Percentiles rank a stretch among this genome's conserved stretches.
Conservation (phyloP, 768 basidiomycete species). For the Calocybe indica region DNA sequence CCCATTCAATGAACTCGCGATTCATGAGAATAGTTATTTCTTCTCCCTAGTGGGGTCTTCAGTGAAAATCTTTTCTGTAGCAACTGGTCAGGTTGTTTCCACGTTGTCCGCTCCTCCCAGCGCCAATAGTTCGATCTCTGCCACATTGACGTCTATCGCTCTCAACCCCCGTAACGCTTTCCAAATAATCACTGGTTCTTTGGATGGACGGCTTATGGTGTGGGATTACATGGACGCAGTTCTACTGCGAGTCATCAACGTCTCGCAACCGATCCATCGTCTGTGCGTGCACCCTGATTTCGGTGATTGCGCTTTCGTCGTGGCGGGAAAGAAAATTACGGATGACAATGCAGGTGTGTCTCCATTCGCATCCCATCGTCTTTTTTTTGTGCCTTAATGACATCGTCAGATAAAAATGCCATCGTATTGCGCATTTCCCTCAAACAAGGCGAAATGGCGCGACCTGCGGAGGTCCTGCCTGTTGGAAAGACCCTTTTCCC, state of each 20-base stretch:
- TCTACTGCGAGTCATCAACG: constrained; percentile 67
- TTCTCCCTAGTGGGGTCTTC: constrained; percentile 79
- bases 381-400: not conserved
- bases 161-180: constrained; percentile 84
- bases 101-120: constrained; percentile 58
- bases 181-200: constrained; percentile 82
- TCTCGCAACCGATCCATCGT: constrained; percentile 64
- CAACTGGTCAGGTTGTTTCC: constrained; percentile 75
- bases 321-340: constrained; percentile 45
- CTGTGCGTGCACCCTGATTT: constrained; percentile 67
- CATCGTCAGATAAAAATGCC: constrained; percentile 42
- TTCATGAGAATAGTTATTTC: constrained; percentile 59
- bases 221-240: constrained; percentile 93
- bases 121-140: constrained; percentile 26
- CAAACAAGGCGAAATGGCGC: constrained; percentile 36
- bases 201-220: constrained; percentile 78
- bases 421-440: constrained; percentile 62
- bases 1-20: not conserved
- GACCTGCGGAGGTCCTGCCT: constrained; percentile 42
- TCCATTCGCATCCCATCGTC: not conserved
- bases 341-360: constrained; percentile 20
- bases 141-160: constrained; percentile 64
- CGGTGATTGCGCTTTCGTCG: constrained; percentile 66
- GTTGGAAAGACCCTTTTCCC: constrained; percentile 67
- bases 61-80: constrained; percentile 80